Percentiles rank a stretch among this genome's conserved stretches.
Conservation (phyloP, 108 stramenopile species). For the Stephanodiscus triporus region DNA sequence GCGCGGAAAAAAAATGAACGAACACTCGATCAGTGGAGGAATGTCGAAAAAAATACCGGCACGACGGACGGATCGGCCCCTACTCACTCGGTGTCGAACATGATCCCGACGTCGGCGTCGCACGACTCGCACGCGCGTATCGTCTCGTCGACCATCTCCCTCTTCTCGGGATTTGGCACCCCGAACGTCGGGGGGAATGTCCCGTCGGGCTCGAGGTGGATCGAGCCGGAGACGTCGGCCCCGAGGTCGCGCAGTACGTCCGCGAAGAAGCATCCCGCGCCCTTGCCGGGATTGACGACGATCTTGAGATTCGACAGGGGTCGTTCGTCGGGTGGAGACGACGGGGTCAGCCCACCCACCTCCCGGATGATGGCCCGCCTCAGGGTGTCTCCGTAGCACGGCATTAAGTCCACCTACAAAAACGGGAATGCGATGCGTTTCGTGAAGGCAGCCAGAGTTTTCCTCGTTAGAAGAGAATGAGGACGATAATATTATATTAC, state of each 20-base stretch:
- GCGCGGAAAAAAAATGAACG: too few relatives aligned
- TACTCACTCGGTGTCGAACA: slow-evolving; percentile 79
- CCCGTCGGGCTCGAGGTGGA: slow-evolving; percentile 62
- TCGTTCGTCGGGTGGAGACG: slow-evolving; percentile 1
- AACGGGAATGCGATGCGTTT: background rate
- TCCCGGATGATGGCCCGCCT: slow-evolving; percentile 55
- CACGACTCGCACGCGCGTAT: slow-evolving; percentile 55
- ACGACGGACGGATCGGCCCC: too few relatives aligned
- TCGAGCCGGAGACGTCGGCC: slow-evolving; percentile 65
- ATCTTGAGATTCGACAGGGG: slow-evolving; percentile 69
- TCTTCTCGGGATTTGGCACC: slow-evolving; percentile 85
- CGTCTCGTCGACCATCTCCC: slow-evolving; percentile 70
- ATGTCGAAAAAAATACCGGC: too few relatives aligned
- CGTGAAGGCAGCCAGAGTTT: too few relatives aligned
- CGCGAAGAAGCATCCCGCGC: slow-evolving; percentile 76
- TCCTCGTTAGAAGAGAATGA: too few relatives aligned
- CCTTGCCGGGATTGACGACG: slow-evolving; percentile 82
- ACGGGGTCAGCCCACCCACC: slow-evolving; percentile 17
- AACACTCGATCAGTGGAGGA: too few relatives aligned
- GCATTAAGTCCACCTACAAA: slow-evolving; percentile 71
- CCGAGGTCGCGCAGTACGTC: slow-evolving; percentile 68
- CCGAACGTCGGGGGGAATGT: slow-evolving; percentile 61
- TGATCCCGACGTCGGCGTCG: slow-evolving; percentile 79
- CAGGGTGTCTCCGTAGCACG: slow-evolving; percentile 55
- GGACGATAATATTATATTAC: too few relatives aligned